Conservation (phyloP, 345 rosid species). For the Theobroma cacao region DNA sequence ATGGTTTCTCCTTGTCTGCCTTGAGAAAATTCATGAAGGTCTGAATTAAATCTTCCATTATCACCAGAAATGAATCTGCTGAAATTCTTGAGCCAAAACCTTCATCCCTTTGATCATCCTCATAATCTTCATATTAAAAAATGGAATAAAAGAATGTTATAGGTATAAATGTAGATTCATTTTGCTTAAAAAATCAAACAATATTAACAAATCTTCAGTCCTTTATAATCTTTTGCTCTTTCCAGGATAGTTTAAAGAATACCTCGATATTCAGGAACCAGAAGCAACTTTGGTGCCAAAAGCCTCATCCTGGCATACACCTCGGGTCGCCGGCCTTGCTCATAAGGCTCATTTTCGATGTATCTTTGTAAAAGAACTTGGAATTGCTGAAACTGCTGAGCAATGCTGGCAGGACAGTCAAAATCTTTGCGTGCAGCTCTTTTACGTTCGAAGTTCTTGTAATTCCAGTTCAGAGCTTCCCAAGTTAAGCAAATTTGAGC, state of each 20-base stretch:
- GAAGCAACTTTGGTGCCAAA: slow-evolving; percentile 85
- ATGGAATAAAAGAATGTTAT: neutral
- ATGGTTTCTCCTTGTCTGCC: slow-evolving; percentile 79
- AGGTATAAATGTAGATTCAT: neutral
- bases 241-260: slow-evolving; percentile 6
- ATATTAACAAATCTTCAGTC: too few relatives aligned
- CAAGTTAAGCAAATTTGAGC: slow-evolving; percentile 93
- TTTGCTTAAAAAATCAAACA: neutral
- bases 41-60: slow-evolving; percentile 90
- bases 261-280: slow-evolving; percentile 95
- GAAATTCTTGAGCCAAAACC: slow-evolving; percentile 68
- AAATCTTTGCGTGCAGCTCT: slow-evolving; percentile 39
- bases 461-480: slow-evolving; percentile 97
- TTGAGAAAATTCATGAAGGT: slow-evolving; percentile 93
- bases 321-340: slow-evolving; percentile 92
- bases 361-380: slow-evolving; percentile 89
- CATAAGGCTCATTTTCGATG: slow-evolving; percentile 91
- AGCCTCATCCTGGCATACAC: slow-evolving; percentile 92
- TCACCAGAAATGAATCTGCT: slow-evolving; percentile 71
- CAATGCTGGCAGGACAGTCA: slow-evolving; percentile 77
- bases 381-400: slow-evolving; percentile 91
- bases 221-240: too few relatives aligned
- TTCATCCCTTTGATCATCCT: slow-evolving; percentile 61
- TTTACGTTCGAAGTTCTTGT: slow-evolving; percentile 73
- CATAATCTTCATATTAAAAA: slow-evolving; percentile 42